Base-by-base conservation (phyloP, 768 basidiomycete genomes). In the Suillus brevipes region DNA sequence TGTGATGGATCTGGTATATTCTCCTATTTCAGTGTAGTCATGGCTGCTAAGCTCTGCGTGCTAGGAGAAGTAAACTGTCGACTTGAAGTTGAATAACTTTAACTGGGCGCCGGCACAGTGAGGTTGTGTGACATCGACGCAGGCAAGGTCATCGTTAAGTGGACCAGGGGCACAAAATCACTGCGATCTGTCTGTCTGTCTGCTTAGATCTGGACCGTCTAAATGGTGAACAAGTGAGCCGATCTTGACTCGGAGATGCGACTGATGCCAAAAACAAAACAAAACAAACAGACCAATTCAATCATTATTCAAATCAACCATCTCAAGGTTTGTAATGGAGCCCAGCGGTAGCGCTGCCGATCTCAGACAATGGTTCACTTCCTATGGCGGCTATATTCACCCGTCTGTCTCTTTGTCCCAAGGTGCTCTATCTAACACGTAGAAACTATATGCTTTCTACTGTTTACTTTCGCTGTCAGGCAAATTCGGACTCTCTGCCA, bases 361-460 rank as follows among this genome's bases (percentile, higher is more conserved):
- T 1, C 78, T 90, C 66, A 84, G 74, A 64, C 65, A 68, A 7
- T 91, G 89, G 89, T 72, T 90, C 37, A 47, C 65, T 16, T 70
- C 72, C 0, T 74, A 80, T 61, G 86, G 85, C 1, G 88, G 85
- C 1, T 77, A 75, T 38, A 82, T 90, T 61, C 82, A 89, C 69
- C 78, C 82, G 0, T 68, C 76, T 16, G 80, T 81, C 3, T 70
- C 65, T 6, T 85, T 86, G 68, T 61, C 70, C 20, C 68, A 81
- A 81, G 88, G 89, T 86, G 72, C 64, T 71, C 64, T 31, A 38
- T n/a, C 42, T 49, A 36, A 49, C 42, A 20, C n/a, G 12, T 47
- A 47, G n/a, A 68, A 23, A 45, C 55, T 34, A 6, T 53, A 47
- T 53, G 37, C 57, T n/a, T 25, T 25, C 59, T 18, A 42, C 28